Evolutionary conservation across 495 filamentous ascomycete genomes (phyloP).

Genomic region (Trichoderma erinaceum): DNA sequence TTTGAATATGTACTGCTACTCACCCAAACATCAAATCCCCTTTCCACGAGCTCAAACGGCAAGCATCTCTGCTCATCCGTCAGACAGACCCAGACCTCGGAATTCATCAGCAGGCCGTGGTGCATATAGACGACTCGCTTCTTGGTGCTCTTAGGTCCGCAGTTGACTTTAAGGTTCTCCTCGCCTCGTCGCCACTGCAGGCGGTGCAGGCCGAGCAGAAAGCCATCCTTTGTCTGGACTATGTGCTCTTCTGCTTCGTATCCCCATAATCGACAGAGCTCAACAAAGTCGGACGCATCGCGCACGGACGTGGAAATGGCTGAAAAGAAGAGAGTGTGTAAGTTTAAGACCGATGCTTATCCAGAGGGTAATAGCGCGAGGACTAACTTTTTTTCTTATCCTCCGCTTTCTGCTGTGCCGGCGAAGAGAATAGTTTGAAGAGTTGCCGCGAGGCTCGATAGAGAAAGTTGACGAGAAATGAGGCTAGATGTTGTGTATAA

Average conservation of each 20-base stretch:
- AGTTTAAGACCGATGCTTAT: slow-evolving; percentile 20
- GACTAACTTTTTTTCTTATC: slow-evolving; percentile 46
- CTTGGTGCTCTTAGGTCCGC: slow-evolving; percentile 58
- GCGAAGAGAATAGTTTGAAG: slow-evolving; percentile 73
- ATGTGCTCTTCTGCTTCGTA: slow-evolving; percentile 95
- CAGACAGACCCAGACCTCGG: slow-evolving; percentile 94
- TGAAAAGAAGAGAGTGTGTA: slow-evolving; percentile 19
- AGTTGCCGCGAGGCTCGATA: slow-evolving; percentile 73
- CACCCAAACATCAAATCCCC: slow-evolving; percentile 95
- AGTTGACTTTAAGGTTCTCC: slow-evolving; percentile 66
- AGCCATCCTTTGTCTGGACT: slow-evolving; percentile 89
- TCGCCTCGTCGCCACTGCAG: slow-evolving; percentile 76
- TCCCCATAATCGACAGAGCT: slow-evolving; percentile 80
- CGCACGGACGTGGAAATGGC: slow-evolving; percentile 48
- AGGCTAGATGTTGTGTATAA: slow-evolving; percentile 42
- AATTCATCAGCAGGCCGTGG: slow-evolving; percentile 96
- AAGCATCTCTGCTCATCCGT: slow-evolving; percentile 80
- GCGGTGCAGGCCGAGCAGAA: slow-evolving; percentile 85
- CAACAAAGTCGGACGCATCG: slow-evolving; percentile 82
- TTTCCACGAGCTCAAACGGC: slow-evolving; percentile 84
- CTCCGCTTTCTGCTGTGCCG: slow-evolving; percentile 57
- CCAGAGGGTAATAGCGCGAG: slow-evolving; percentile 8
- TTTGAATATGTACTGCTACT: slow-evolving; percentile 21
- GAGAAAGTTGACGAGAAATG: slow-evolving; percentile 71
- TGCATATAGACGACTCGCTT: slow-evolving; percentile 93